Base-by-base conservation (phyloP, 495 filamentous ascomycete genomes). In the Amphirosellinia nigrospora region DNA sequence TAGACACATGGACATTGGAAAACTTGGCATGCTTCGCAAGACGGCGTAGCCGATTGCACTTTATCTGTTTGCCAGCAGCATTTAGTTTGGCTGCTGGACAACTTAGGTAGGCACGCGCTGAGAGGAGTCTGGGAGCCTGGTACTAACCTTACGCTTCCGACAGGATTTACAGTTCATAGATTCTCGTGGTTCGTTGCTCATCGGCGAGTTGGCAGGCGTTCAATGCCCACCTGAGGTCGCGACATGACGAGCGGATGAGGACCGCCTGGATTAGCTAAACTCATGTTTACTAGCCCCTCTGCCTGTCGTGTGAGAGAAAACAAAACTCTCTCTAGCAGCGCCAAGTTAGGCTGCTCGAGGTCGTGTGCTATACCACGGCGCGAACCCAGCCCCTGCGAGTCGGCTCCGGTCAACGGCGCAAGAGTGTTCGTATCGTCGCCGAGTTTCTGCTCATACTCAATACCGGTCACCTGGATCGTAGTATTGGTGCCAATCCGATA, bases 111-210 rank as follows among this genome's bases (percentile, higher is more conserved):
- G 11, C 38, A 46, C 23, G 15, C n/a, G n/a, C n/a, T n/a, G 28
- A 38, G 6, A 55, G 28, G 2, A 23, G 16, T 16, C 30, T 21
- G 34, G 34, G 23, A 52, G 26, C 34, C 19, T 39, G 9, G 19
- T 45, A 74, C 77, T 64, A 78, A 93, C 92, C 85, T 96, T 96
- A 75, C 93, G 86, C 79, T 94, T 96, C 72, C 93, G 89, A 84
- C 93, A 96, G 28, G 91, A 94, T 78, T 96, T 95, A 88, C 93
- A 96, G 79, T 96, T 96, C 93, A 96, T 96, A 23, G 92, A 90
- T 82, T 95, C 92, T 72, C 92, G 89, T 28, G 91, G 92, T 75
- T 94, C 92, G 75, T 87, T 88, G 82, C 86, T 89, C 81, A 88
- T 83, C 91, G 89, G 64, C 92, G 89, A 39, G 89, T 85, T 46